phyloP scores from a whole-genome alignment of 768 basidiomycete genomes.

The Tephrocybe sp. region DNA sequence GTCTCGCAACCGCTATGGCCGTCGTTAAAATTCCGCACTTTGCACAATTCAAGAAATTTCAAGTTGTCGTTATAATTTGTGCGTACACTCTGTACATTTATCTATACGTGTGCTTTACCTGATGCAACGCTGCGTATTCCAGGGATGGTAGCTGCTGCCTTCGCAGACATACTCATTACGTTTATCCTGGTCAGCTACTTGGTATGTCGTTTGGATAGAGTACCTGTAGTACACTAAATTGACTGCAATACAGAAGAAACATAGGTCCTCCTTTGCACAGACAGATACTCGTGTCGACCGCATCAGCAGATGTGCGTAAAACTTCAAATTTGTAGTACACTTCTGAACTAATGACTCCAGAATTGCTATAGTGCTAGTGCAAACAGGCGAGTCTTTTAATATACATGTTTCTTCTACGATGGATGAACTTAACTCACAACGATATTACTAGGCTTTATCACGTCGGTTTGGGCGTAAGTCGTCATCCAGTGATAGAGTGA shows the following conservation, averaged over 20 bases:
- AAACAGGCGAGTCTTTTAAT: constrained; percentile 24
- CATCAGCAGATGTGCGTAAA: constrained; percentile 29
- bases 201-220: constrained; percentile 19
- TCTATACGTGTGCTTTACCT: neutral
- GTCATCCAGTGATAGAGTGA: no score
- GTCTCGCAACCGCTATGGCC: constrained; percentile 21
- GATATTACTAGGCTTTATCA: constrained; percentile 16
- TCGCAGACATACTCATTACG: constrained; percentile 38
- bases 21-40: constrained; percentile 17
- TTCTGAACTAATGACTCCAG: neutral
- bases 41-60: constrained; percentile 22
- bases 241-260: constrained; percentile 23
- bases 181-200: constrained; percentile 33
- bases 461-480: constrained; percentile 26
- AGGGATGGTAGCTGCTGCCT: constrained; percentile 37
- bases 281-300: constrained; percentile 38
- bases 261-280: constrained; percentile 34
- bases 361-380: constrained; percentile 24
- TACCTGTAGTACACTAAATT: neutral
- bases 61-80: constrained; percentile 19
- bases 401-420: neutral
- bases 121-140: constrained; percentile 7
- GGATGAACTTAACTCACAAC: neutral
- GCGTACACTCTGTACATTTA: neutral
- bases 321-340: neutral